Evolutionary conservation across 2,329 filamentous ascomycete species (phyloP).

Genomic region (Alternaria ethzedia): DNA sequence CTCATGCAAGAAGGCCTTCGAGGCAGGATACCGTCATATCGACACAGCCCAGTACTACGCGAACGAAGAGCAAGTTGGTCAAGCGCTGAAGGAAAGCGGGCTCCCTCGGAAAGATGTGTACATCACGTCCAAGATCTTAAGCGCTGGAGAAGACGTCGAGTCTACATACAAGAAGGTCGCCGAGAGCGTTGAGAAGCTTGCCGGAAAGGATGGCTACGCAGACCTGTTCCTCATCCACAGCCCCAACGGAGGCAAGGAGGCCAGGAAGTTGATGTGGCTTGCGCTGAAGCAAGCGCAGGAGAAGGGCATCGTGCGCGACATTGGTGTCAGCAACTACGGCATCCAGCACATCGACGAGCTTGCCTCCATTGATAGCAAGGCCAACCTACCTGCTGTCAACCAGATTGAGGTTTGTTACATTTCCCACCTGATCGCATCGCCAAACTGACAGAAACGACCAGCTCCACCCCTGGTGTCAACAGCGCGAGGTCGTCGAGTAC

Average conservation of each 20-base stretch:
- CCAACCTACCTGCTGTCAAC: slow-evolving; percentile 75
- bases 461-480: slow-evolving; percentile 76
- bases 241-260: slow-evolving; percentile 61
- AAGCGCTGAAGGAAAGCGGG: slow-evolving; percentile 64
- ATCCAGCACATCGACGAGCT: slow-evolving; percentile 72
- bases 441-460: slow-evolving; percentile 39
- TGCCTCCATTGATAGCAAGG: slow-evolving; percentile 64
- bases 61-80: slow-evolving; percentile 72
- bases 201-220: slow-evolving; percentile 65
- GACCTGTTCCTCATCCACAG: slow-evolving; percentile 76
- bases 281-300: slow-evolving; percentile 67
- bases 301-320: slow-evolving; percentile 67
- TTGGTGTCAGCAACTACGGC: slow-evolving; percentile 77
- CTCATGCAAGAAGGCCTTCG: slow-evolving; percentile 65
- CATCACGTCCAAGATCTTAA: slow-evolving; percentile 73
- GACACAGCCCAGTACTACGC: slow-evolving; percentile 73
- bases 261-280: slow-evolving; percentile 68
- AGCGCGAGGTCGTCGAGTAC: slow-evolving; percentile 64
- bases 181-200: slow-evolving; percentile 68
- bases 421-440: no score
- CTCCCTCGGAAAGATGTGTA: slow-evolving; percentile 67
- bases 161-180: slow-evolving; percentile 65
- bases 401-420: slow-evolving; percentile 69
- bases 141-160: slow-evolving; percentile 60
- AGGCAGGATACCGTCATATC: slow-evolving; percentile 67